Evolutionary conservation across 2,329 filamentous ascomycete species (phyloP).

Genomic region (Leptographium procerum): DNA sequence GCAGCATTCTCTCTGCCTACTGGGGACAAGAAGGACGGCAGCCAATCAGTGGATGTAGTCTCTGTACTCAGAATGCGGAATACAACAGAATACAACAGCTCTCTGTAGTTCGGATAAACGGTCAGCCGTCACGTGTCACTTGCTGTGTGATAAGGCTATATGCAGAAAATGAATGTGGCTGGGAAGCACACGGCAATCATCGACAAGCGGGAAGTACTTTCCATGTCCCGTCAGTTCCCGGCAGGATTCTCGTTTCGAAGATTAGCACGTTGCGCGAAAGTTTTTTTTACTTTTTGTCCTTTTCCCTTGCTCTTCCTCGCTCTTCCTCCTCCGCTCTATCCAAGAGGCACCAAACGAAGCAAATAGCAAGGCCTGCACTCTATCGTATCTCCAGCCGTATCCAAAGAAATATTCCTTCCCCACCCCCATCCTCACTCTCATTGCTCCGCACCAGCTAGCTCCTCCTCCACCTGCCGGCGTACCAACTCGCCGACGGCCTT

Average conservation of each 20-base stretch:
- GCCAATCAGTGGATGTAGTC: background rate
- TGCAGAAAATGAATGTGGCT: background rate
- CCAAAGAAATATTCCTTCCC: background rate
- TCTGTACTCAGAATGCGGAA: background rate
- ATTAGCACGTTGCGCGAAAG: too few relatives aligned
- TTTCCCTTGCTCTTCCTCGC: background rate
- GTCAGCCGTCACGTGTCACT: too few relatives aligned
- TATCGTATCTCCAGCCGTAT: too few relatives aligned
- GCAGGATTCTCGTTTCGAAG: too few relatives aligned
- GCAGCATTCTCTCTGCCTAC: background rate
- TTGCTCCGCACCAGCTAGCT: slow-evolving; percentile 26
- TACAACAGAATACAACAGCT: background rate
- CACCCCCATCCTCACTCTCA: background rate
- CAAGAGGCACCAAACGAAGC: background rate
- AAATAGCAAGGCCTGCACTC: background rate
- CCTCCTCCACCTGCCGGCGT: slow-evolving; percentile 58
- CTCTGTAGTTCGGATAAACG: too few relatives aligned
- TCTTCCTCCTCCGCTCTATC: background rate
- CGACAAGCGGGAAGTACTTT: background rate
- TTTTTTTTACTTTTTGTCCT: background rate
- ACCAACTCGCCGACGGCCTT: slow-evolving; percentile 66
- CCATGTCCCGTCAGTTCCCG: too few relatives aligned
- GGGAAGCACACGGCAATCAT: background rate
- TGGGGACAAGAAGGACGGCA: background rate
- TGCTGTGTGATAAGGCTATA: background rate